phyloP scores from a whole-genome alignment of 1,284 basidiomycete species.

The Macrocybe sp. region DNA sequence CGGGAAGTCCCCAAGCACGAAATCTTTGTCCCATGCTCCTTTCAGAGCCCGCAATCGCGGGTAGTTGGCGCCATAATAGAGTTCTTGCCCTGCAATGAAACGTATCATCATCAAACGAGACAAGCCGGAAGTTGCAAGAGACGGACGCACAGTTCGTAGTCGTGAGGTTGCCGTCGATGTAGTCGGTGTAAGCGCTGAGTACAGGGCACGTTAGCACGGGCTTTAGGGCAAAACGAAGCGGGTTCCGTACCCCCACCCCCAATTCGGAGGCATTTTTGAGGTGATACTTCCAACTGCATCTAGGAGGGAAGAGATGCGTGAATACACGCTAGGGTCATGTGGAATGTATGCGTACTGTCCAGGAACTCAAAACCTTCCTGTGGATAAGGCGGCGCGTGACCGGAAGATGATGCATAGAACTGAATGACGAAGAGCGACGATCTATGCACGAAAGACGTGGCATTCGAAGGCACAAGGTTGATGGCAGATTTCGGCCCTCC shows the following conservation, averaged over 20 bases:
- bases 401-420: neutral
- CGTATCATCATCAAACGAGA: neutral
- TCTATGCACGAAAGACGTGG: neutral
- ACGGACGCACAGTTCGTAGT: neutral
- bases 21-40: neutral
- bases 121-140: neutral
- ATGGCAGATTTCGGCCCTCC: constrained; percentile 5
- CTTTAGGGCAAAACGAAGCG: neutral
- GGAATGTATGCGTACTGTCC: neutral
- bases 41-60: neutral
- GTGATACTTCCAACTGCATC: neutral
- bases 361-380: neutral
- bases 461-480: constrained; percentile 1
- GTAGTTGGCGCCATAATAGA: neutral
- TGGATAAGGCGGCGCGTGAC: neutral
- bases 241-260: neutral
- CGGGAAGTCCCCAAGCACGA: neutral
- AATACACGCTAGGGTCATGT: too few relatives aligned
- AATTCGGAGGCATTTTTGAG: neutral
- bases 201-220: neutral
- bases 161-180: neutral
- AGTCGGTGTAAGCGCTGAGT: neutral
- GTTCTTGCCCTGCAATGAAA: neutral
- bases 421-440: neutral
- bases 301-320: neutral